Evolutionary conservation across 2,329 filamentous ascomycete genomes (phyloP).

Genomic region (Dothistroma pini): DNA sequence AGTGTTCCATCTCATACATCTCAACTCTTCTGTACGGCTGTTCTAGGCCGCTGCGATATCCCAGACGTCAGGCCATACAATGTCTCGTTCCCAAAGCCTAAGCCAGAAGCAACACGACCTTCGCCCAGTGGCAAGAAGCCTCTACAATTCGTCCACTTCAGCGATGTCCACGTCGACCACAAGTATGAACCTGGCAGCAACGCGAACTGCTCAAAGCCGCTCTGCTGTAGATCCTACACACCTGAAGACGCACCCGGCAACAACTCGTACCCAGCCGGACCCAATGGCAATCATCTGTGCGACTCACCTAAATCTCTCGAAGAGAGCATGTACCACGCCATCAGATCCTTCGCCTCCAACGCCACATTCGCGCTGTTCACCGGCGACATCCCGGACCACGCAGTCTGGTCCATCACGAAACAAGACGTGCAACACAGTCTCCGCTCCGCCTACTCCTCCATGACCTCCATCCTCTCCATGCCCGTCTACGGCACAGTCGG

Average conservation of each 20-base stretch:
- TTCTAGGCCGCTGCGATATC: slow-evolving; percentile 54
- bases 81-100: slow-evolving; percentile 44
- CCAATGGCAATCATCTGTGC: slow-evolving; percentile 53
- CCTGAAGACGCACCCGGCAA: slow-evolving; percentile 47
- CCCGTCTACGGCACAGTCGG: slow-evolving; percentile 53
- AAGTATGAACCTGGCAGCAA: slow-evolving; percentile 53
- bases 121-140: slow-evolving; percentile 47
- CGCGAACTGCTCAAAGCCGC: slow-evolving; percentile 55
- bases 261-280: slow-evolving; percentile 50
- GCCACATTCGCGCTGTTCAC: slow-evolving; percentile 57
- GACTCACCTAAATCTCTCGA: slow-evolving; percentile 52
- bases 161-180: slow-evolving; percentile 58
- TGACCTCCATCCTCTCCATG: slow-evolving; percentile 42
- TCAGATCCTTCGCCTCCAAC: slow-evolving; percentile 39
- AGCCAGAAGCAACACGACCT: slow-evolving; percentile 36
- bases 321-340: slow-evolving; percentile 49
- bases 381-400: slow-evolving; percentile 56
- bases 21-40: slow-evolving; percentile 50
- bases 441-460: slow-evolving; percentile 43
- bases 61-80: slow-evolving; percentile 45
- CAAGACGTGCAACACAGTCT: slow-evolving; percentile 38
- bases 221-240: slow-evolving; percentile 56
- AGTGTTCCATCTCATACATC: slow-evolving; percentile 49
- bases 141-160: slow-evolving; percentile 56
- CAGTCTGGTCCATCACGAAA: slow-evolving; percentile 39